A percentile compares a stretch with the other conserved stretches of the same genome.
Conservation (phyloP, 176 grass and related monocot species). For the Leersia perrieri region DNA sequence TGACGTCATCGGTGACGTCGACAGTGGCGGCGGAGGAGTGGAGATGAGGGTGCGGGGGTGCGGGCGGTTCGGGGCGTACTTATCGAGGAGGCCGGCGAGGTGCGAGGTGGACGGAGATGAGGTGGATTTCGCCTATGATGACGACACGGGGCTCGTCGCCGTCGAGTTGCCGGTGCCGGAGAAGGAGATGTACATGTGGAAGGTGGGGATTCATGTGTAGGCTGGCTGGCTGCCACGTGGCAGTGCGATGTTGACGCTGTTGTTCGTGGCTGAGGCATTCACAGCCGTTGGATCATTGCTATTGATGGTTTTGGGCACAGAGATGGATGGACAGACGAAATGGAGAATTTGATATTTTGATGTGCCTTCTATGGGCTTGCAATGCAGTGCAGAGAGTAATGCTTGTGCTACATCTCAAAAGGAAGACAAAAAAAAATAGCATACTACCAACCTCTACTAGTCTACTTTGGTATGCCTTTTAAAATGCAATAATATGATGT, state of each 20-base stretch:
- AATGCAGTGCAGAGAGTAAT: not conserved
- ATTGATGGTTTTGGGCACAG: not conserved
- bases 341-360: not conserved
- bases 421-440: not conserved
- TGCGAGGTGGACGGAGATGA: slow-evolving; percentile 51
- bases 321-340: not conserved
- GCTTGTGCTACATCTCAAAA: slow-evolving; percentile 21
- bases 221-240: not conserved
- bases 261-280: not conserved
- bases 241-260: not conserved
- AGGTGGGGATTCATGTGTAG: slow-evolving; percentile 55
- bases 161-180: slow-evolving; percentile 60
- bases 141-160: slow-evolving; percentile 42
- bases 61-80: slow-evolving; percentile 73
- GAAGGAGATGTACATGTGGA: slow-evolving; percentile 62
- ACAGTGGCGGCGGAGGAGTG: no score
- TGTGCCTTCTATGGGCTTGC: not conserved
- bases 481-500: not conserved
- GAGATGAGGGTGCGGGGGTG: slow-evolving; percentile 53
- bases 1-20: not conserved
- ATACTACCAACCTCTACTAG: no score
- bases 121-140: slow-evolving; percentile 49
- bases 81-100: slow-evolving; percentile 45
- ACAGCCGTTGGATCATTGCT: not conserved
- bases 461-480: not conserved